Percentiles rank a stretch among this genome's conserved stretches.
These are phyloP conservation scores for Suhomyces coccinellae DNA, from an alignment of 1,139 yeast species.

Conservation along the genomic window DNA sequence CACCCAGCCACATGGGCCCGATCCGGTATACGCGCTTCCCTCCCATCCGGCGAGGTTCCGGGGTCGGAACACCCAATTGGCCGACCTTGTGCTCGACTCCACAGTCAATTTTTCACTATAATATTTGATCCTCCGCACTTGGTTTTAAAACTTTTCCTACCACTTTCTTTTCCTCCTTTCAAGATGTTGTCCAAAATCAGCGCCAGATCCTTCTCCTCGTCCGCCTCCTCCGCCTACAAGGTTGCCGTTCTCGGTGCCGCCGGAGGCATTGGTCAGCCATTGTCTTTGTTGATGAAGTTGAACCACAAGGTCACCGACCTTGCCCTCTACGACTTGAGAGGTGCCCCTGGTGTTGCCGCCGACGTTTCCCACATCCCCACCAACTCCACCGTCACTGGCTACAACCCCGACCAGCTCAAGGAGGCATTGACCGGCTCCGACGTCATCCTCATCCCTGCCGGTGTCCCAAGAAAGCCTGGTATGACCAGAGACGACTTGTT, in stretches of 20 bases:
- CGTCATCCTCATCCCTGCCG: slow-evolving; percentile 89
- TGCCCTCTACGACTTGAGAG: slow-evolving; percentile 84
- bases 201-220: slow-evolving; percentile 67
- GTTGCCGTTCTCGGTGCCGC: slow-evolving; percentile 79
- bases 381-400: slow-evolving; percentile 67
- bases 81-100: not conserved
- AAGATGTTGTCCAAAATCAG: slow-evolving; percentile 51
- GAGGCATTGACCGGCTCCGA: slow-evolving; percentile 71
- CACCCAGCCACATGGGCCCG: not conserved
- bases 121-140: not conserved
- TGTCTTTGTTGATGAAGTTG: slow-evolving; percentile 78
- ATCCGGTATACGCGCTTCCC: not conserved
- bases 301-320: slow-evolving; percentile 61
- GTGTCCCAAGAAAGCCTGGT: slow-evolving; percentile 97
- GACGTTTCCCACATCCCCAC: slow-evolving; percentile 91
- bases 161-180: slow-evolving; percentile 5
- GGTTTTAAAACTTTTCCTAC: slow-evolving; percentile 5
- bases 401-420: slow-evolving; percentile 61
- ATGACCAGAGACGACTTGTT: slow-evolving; percentile 97
- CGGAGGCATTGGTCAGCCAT: slow-evolving; percentile 93
- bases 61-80: not conserved
- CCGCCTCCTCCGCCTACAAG: slow-evolving; percentile 66
- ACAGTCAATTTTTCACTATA: slow-evolving; percentile 8
- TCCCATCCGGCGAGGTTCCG: not conserved
- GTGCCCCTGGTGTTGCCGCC: slow-evolving; percentile 90